A percentile compares a stretch with the other conserved stretches of the same genome.
Evolutionary conservation across 805 yeast species (phyloP).

Genomic region (Cyberlindnera xishuangbannaensis): DNA sequence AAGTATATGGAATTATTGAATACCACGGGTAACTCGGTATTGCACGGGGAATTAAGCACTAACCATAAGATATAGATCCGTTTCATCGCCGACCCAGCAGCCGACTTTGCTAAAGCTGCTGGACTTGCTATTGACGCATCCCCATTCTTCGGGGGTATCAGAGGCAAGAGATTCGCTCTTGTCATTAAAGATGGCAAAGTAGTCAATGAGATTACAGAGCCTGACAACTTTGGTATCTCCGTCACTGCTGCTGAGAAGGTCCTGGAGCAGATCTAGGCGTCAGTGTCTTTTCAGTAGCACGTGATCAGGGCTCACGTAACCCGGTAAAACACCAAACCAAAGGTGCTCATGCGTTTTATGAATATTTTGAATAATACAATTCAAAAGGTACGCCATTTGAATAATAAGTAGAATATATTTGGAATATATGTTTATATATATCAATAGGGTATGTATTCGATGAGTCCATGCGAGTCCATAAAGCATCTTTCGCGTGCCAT

Average conservation of each 20-base stretch:
- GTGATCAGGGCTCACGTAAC: no score
- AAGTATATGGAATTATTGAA: conserved; percentile 1
- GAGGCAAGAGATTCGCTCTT: conserved; percentile 73
- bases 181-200: conserved; percentile 74
- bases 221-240: conserved; percentile 69
- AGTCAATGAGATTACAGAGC: conserved; percentile 62
- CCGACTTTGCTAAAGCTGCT: conserved; percentile 59
- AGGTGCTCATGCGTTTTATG: no score
- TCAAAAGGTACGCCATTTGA: no score
- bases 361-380: no score
- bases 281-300: no score
- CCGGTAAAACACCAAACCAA: no score
- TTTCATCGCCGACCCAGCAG: conserved; percentile 77
- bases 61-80: conserved; percentile 29
- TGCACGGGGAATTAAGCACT: no score
- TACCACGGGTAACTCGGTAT: not conserved
- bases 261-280: conserved; percentile 20
- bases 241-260: conserved; percentile 38
- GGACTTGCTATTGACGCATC: conserved; percentile 73
- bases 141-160: conserved; percentile 65
- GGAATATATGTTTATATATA: no score
- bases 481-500: no score
- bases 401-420: no score
- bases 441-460: no score
- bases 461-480: no score